Conservation (phyloP, 768 basidiomycete genomes). For the Podaxis sp. region DNA sequence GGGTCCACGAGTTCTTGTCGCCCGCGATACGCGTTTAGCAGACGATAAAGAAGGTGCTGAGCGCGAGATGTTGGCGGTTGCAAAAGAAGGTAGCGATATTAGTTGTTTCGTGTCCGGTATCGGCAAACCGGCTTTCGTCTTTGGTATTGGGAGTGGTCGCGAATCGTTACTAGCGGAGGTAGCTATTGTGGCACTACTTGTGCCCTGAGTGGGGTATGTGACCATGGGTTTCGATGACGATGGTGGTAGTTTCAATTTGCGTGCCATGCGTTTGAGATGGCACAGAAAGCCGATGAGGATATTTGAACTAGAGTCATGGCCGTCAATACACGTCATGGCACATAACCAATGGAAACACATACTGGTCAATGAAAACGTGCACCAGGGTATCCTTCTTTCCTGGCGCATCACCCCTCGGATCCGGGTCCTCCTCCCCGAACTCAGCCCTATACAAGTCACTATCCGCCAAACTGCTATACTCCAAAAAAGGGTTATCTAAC, state of each 20-base stretch:
- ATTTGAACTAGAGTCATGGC: conserved; percentile 64
- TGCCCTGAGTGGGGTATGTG: conserved; percentile 10
- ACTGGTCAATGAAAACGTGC: conserved; percentile 60
- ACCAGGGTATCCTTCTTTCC: conserved; percentile 29
- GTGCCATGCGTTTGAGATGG: conserved; percentile 45
- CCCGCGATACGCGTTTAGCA: not conserved
- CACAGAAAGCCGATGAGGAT: conserved; percentile 81
- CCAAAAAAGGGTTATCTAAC: conserved; percentile 1
- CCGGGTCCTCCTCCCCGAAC: conserved; percentile 22
- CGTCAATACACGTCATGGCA: conserved; percentile 24
- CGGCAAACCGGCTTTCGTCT: conserved; percentile 9
- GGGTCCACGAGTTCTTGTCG: not conserved
- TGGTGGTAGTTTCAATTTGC: conserved; percentile 3
- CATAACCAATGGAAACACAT: conserved; percentile 21
- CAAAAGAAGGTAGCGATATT: conserved; percentile 38
- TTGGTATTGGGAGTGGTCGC: conserved; percentile 19
- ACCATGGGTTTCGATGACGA: conserved; percentile 12
- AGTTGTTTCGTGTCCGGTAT: conserved; percentile 11
- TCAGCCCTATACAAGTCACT: conserved; percentile 11
- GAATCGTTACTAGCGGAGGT: conserved; percentile 6
- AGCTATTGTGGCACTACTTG: conserved; percentile 11
- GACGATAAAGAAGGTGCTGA: conserved; percentile 22
- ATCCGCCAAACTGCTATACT: conserved; percentile 4
- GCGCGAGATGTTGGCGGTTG: conserved; percentile 23
- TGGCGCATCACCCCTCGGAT: conserved; percentile 28